Base-by-base conservation (phyloP, 208 protist genomes). In the Angomonas ambiguus region DNA sequence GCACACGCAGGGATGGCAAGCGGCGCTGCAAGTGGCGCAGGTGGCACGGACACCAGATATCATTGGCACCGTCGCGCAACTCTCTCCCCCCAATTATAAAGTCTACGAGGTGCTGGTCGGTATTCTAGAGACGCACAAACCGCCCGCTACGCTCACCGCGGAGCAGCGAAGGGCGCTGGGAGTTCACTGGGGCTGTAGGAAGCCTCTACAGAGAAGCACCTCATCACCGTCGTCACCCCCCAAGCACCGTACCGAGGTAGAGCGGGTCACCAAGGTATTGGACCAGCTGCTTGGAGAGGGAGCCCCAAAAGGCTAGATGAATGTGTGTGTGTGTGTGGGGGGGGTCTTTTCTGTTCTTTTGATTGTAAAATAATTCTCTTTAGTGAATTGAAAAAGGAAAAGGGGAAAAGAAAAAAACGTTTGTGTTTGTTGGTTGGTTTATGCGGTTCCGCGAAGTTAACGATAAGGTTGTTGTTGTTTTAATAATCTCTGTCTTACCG, bases 1-100 rank as follows among this genome's bases (percentile, higher is more conserved):
- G 83, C 18, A 8, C n/a, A 45, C 61, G 13, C 78, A 77, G 24
- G 77, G 74, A 56, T 93, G 87, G 87, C 69, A 87, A 28, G 67
- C 72, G 28, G 87, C 87, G 10, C 74, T 93, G 33, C 73, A 38
- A 42, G 73, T 90, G 0, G 83, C 82, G 4, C 35, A 85, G 2
- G 76, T 77, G 6, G 82, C 73, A 62, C 62, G 61, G 20, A 58
- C 77, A 20, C 71, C 76, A 8, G 25, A 51, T 10, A 55, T 93
- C 49, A 64, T 87, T 41, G 48, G 72, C 3, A 33, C 22, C 13
- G 78, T 88, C 4, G 70, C 69, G 8, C 53, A 58, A 22, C 53
- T 74, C 0, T 80, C 82, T 2, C 80, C 86, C 2, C 42, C 56
- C 22, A 58, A 72, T 8, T 56, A 75, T 49, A 48, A 35, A 41